Conservation (phyloP, 1,139 yeast genomes). For the Sugiyamaella sp. region DNA sequence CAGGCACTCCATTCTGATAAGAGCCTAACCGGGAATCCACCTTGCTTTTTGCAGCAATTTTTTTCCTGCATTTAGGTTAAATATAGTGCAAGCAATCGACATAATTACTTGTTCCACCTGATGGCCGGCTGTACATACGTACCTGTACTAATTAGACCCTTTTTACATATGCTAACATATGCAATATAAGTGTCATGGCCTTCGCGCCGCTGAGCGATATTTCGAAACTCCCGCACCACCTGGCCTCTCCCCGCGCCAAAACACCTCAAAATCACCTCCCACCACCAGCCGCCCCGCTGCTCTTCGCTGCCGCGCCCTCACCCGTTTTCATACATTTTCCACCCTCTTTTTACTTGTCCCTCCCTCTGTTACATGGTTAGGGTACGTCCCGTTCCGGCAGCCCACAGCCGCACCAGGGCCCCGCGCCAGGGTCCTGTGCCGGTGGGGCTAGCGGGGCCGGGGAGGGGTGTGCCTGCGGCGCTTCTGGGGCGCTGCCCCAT, state of each 20-base stretch:
- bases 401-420: no score
- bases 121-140: constrained; percentile 10
- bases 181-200: background rate
- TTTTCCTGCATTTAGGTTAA: constrained; percentile 7
- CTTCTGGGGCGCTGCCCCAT: constrained; percentile 2
- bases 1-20: constrained; percentile 2
- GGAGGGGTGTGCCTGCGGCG: constrained; percentile 4
- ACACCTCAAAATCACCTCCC: background rate
- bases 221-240: background rate
- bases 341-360: background rate
- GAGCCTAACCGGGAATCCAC: constrained; percentile 1
- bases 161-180: constrained; percentile 13
- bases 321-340: constrained; percentile 9
- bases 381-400: background rate
- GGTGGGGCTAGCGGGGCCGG: no score
- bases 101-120: background rate
- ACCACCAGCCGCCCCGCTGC: background rate
- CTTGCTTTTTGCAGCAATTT: constrained; percentile 10
- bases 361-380: constrained; percentile 9
- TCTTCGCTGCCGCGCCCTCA: background rate
- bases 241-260: background rate
- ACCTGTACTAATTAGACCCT: no score
- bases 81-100: constrained; percentile 1
- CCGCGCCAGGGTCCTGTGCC: no score
- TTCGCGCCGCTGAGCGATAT: background rate